A percentile compares a stretch with the other conserved stretches of the same genome.
These are phyloP conservation scores for Trametes sanguinea DNA, from an alignment of 768 basidiomycete species.

Conservation along the genomic window DNA sequence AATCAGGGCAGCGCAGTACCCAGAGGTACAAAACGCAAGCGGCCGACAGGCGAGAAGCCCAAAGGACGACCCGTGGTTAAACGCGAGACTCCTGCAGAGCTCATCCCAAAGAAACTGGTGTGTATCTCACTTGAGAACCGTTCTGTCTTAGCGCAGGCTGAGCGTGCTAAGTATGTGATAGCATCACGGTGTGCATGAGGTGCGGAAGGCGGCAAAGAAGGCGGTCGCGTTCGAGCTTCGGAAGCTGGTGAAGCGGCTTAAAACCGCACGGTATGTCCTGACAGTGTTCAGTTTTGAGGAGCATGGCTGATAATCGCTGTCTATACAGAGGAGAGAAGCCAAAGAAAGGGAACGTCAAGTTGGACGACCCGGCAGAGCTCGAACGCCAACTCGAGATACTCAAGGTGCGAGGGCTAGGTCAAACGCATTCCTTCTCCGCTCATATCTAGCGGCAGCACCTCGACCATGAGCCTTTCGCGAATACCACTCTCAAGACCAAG, in stretches of 20 bases:
- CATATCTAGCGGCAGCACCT: background rate
- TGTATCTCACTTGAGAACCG: background rate
- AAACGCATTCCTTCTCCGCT: conserved; percentile 5
- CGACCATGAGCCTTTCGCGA: conserved; percentile 64
- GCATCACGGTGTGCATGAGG: conserved; percentile 76
- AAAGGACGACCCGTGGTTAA: conserved; percentile 47
- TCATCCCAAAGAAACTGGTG: conserved; percentile 19
- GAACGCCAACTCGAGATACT: conserved; percentile 62
- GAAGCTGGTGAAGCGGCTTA: conserved; percentile 81
- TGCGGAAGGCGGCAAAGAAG: conserved; percentile 77
- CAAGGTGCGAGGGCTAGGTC: conserved; percentile 49
- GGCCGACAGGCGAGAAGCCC: conserved; percentile 40
- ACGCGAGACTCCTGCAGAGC: conserved; percentile 14
- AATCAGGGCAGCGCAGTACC: too few relatives aligned
- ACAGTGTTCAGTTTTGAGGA: background rate
- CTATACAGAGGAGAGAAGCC: conserved; percentile 33
- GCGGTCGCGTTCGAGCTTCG: conserved; percentile 80
- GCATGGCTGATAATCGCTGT: too few relatives aligned
- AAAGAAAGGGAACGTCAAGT: conserved; percentile 32
- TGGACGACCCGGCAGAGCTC: conserved; percentile 47
- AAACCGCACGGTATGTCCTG: conserved; percentile 59
- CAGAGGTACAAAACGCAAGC: conserved; percentile 39
- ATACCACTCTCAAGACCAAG: conserved; percentile 68
- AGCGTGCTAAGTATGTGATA: conserved; percentile 33
- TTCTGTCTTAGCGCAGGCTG: background rate